A percentile compares a stretch with the other conserved stretches of the same genome.
These are phyloP conservation scores for Angomonas ambiguus DNA, from an alignment of 208 protist genomes.

Conservation along the genomic window DNA sequence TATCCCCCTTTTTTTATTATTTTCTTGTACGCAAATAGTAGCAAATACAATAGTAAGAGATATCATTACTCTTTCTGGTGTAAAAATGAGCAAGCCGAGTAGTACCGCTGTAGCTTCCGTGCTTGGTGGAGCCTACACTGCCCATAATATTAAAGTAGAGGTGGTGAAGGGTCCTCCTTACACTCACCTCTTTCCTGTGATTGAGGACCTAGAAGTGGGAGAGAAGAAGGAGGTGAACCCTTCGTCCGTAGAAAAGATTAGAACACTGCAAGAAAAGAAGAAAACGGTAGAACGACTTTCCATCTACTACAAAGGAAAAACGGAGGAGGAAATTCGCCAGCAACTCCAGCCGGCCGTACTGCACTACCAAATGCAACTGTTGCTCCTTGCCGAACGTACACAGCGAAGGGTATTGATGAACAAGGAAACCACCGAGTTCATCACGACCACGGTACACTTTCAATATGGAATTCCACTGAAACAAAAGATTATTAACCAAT, in stretches of 20 bases:
- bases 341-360: conserved; percentile 32
- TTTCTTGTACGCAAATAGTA: too few species aligned
- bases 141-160: conserved; percentile 14
- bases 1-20: neutral
- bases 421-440: conserved; percentile 26
- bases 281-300: conserved; percentile 15
- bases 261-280: conserved; percentile 16
- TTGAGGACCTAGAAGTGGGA: conserved; percentile 1
- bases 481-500: conserved; percentile 26
- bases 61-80: neutral
- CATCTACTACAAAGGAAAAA: conserved; percentile 42
- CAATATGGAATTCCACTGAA: conserved; percentile 29
- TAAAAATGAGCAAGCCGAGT: neutral
- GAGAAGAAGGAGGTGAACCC: conserved; percentile 12
- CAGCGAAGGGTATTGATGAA: conserved; percentile 32
- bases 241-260: conserved; percentile 8
- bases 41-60: too few species aligned
- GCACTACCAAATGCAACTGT: conserved; percentile 50
- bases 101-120: neutral
- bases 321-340: conserved; percentile 18
- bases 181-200: conserved; percentile 30
- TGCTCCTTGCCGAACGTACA: conserved; percentile 46
- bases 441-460: conserved; percentile 21
- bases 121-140: conserved; percentile 10
- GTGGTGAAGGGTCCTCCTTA: conserved; percentile 21